Evolutionary conservation across 1,284 basidiomycete genomes (phyloP).

Genomic region (Coniophora puteana): DNA sequence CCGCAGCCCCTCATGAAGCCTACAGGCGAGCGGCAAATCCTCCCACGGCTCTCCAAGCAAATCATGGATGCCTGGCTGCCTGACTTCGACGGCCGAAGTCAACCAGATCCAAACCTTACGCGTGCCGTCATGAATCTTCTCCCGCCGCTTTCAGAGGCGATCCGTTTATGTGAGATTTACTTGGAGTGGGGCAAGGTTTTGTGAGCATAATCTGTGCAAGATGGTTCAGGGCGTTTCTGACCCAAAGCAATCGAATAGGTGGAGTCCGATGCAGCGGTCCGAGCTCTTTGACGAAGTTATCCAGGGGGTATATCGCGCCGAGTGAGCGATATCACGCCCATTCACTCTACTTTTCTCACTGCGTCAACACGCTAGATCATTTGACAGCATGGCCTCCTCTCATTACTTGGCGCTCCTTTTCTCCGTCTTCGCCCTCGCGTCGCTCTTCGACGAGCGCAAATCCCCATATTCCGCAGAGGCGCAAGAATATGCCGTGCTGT

Average conservation of each 20-base stretch:
- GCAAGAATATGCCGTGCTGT: constrained; percentile 55
- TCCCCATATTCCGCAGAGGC: constrained; percentile 45
- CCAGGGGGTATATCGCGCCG: constrained; percentile 39
- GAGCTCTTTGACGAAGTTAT: constrained; percentile 50
- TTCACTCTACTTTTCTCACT: constrained; percentile 8
- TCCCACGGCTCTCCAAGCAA: constrained; percentile 30
- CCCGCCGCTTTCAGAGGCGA: constrained; percentile 51
- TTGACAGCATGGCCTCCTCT: constrained; percentile 27
- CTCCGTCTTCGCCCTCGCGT: constrained; percentile 47
- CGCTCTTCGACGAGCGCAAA: constrained; percentile 43
- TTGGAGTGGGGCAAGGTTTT: constrained; percentile 48
- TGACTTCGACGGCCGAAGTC: constrained; percentile 28
- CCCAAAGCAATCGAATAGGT: constrained; percentile 24
- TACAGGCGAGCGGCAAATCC: constrained; percentile 15
- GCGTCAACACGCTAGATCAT: constrained; percentile 26
- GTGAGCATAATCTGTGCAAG: constrained; percentile 28
- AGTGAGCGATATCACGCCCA: constrained; percentile 27
- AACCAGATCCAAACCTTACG: too few relatives aligned
- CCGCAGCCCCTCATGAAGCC: constrained; percentile 14
- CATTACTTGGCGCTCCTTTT: constrained; percentile 55
- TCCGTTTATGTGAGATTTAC: constrained; percentile 51
- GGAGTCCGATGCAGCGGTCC: constrained; percentile 32
- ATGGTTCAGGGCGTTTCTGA: not conserved
- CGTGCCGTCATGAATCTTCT: constrained; percentile 38
- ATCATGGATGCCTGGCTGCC: constrained; percentile 27